Conservation (phyloP, 2,329 filamentous ascomycete genomes). For the Stagonosporopsis chrysanthemi region DNA sequence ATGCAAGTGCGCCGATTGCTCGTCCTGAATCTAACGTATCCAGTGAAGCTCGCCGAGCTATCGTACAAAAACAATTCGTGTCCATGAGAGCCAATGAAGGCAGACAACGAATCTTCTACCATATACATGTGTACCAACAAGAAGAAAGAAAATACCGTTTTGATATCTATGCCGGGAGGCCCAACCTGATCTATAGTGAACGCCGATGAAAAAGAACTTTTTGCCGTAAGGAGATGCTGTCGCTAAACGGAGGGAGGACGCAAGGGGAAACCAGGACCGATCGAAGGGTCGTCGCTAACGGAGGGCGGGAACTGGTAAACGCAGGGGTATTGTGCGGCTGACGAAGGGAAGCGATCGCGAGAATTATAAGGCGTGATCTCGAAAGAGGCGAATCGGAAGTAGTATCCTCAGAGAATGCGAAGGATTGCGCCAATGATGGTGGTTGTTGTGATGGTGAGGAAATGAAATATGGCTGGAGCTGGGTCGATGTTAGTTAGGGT, state of each 20-base stretch:
- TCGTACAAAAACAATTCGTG: constrained; percentile 44
- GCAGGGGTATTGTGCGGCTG: constrained; percentile 51
- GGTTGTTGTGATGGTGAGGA: constrained; percentile 20
- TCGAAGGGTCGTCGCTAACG: constrained; percentile 28
- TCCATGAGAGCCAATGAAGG: constrained; percentile 42
- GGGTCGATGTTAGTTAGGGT: constrained; percentile 39
- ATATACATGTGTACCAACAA: constrained; percentile 39
- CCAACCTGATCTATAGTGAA: constrained; percentile 50
- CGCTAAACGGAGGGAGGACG: constrained; percentile 41
- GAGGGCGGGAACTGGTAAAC: constrained; percentile 31
- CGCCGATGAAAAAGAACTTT: constrained; percentile 45
- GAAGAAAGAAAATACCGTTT: constrained; percentile 42
- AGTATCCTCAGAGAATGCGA: constrained; percentile 16
- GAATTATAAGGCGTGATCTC: constrained; percentile 49
- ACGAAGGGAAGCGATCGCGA: constrained; percentile 42
- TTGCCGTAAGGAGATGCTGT: constrained; percentile 46
- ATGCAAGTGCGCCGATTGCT: constrained; percentile 42
- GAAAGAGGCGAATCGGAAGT: constrained; percentile 28
- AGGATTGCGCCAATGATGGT: constrained; percentile 22
- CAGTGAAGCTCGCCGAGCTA: constrained; percentile 43
- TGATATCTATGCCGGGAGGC: constrained; percentile 52
- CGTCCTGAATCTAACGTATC: constrained; percentile 36
- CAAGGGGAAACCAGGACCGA: constrained; percentile 25
- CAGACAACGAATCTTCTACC: constrained; percentile 46
- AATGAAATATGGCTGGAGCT: constrained; percentile 37